Conservation (phyloP, 371 early-diverging fungal species). For the Rhizopus delemar region DNA sequence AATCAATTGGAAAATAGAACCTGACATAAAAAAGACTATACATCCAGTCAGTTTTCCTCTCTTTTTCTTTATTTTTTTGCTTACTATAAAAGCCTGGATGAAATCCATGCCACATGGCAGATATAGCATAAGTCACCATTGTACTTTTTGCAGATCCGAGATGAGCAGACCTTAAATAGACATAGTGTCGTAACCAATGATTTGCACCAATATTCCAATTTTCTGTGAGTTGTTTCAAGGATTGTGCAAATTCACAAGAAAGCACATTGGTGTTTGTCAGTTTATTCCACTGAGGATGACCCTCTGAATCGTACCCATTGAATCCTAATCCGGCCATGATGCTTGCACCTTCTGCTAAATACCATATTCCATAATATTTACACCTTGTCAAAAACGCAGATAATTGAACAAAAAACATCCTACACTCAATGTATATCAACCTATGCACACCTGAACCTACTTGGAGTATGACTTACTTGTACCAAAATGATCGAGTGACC, state of each 20-base stretch:
- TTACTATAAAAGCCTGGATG: slow-evolving; percentile 84
- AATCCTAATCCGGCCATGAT: slow-evolving; percentile 83
- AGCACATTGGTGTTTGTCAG: slow-evolving; percentile 72
- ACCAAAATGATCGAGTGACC: slow-evolving; percentile 16
- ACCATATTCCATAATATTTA: slow-evolving; percentile 89
- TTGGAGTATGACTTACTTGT: slow-evolving; percentile 26
- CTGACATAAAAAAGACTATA: slow-evolving; percentile 33
- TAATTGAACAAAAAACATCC: slow-evolving; percentile 60
- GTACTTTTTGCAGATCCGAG: slow-evolving; percentile 50
- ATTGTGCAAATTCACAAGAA: slow-evolving; percentile 73
- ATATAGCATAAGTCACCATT: slow-evolving; percentile 75
- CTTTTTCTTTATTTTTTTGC: no score
- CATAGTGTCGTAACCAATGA: slow-evolving; percentile 80
- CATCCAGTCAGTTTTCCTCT: no score
- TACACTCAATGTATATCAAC: background rate
- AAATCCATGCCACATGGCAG: slow-evolving; percentile 96
- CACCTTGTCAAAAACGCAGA: slow-evolving; percentile 70
- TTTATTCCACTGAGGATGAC: slow-evolving; percentile 54
- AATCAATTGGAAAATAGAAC: slow-evolving; percentile 27
- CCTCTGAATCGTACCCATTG: slow-evolving; percentile 67
- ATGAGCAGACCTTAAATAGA: slow-evolving; percentile 76
- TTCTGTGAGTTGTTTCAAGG: slow-evolving; percentile 68
- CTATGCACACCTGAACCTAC: background rate
- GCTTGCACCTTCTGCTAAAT: slow-evolving; percentile 85
- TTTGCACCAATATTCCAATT: slow-evolving; percentile 90